Evolutionary conservation across 2,329 filamentous ascomycete genomes (phyloP), one percentile per base, ranked within the genome.

Genomic region (Cyphellophora attinorum): DNA sequence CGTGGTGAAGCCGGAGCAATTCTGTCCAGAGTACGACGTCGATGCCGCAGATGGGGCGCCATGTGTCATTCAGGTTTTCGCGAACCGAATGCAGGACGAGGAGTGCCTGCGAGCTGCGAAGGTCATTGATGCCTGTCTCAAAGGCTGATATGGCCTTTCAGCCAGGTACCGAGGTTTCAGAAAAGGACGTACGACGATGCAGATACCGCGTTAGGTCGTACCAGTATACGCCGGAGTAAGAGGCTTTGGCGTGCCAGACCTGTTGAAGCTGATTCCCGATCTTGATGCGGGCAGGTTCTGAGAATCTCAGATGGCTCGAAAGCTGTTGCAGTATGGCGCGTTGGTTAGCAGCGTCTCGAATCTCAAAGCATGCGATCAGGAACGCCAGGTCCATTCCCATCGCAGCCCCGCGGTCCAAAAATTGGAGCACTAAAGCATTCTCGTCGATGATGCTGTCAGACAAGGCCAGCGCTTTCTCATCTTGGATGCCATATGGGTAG

Each of bases 11-110:
- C 34, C 39, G 15, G 29, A 31, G 19, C 44, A 44, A 30, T 38
- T 29, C 8, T 40, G 38, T 13, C 35, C 41, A 10, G 31, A 40
- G 17, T 53, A 54, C 34, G 35, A 52, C 15, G 50, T 40, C n/a
- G 33, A 48, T n/a, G 19, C 41, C 6, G 38, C 53, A 11, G 32
- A 54, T 38, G 52, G 50, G 2, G 47, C 51, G 5, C 52, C 52
- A 5, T 51, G 48, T 30, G 48, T 49, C 5, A 43, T 53, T 27
- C 51, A 54, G 27, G 27, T 53, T 2, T 51, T 53, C 16, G 51
- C 51, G 5, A 47, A 42, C 8, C 44, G 42, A 3, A 47, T 55
- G 41, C 46, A 47, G 12, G 52, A 54, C 33, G 52, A 55, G 28
- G 51, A 54, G 31, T 54, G 51, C 29, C 29, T 55, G 19, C 38